Evolutionary conservation across 768 basidiomycete genomes (phyloP).

Genomic region (Suillus hirtellus): DNA sequence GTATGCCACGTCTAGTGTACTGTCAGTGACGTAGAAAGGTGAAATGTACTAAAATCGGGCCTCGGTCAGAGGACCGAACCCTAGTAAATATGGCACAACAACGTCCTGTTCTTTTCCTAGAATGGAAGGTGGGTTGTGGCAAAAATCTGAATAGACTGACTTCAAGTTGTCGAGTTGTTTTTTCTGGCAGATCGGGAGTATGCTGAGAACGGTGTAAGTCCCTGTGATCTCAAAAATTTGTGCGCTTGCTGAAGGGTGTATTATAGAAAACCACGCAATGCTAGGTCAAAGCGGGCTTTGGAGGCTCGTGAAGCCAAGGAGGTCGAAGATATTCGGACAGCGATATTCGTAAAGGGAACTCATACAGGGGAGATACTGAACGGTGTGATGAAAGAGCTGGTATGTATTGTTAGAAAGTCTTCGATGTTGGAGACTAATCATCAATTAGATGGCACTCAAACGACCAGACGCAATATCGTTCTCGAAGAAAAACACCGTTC

Average conservation of each 20-base stretch:
- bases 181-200: slow-evolving; percentile 2
- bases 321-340: slow-evolving; percentile 83
- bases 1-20: too few species aligned
- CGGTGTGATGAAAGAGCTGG: slow-evolving; percentile 85
- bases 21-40: too few species aligned
- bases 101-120: background rate
- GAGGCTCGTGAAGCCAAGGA: slow-evolving; percentile 88
- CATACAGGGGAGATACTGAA: slow-evolving; percentile 82
- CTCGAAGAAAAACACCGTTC: slow-evolving; percentile 88
- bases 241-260: background rate
- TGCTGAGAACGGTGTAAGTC: slow-evolving; percentile 35
- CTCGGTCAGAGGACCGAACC: too few species aligned
- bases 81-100: background rate
- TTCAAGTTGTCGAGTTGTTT: background rate
- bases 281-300: slow-evolving; percentile 86
- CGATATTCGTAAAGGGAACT: slow-evolving; percentile 88
- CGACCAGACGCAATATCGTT: slow-evolving; percentile 89
- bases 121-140: background rate
- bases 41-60: too few species aligned
- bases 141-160: slow-evolving; percentile 1
- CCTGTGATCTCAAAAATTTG: background rate
- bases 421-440: background rate
- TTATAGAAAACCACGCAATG: slow-evolving; percentile 88
- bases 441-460: slow-evolving; percentile 84
- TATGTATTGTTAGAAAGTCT: slow-evolving; percentile 35